phyloP scores from a whole-genome alignment of 2,329 filamentous ascomycete genomes.

The Aspergillus pseudonomiae region DNA sequence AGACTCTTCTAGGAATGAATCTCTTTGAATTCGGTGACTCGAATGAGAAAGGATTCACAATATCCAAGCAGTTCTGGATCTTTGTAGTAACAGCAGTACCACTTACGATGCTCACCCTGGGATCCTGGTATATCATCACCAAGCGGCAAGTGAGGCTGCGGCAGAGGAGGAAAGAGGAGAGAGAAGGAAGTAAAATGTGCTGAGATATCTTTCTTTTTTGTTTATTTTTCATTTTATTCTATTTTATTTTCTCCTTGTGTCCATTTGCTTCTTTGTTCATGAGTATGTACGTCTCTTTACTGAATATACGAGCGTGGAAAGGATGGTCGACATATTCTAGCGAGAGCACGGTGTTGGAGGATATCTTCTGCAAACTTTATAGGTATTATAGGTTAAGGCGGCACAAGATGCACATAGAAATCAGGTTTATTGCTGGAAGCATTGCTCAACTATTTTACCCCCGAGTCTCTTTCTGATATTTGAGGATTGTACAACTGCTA shows the following conservation, averaged over 20 bases:
- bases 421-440: not conserved
- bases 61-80: constrained; percentile 25
- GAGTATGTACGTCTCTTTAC: not conserved
- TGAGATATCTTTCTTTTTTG: not conserved
- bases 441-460: not conserved
- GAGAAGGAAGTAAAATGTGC: not conserved
- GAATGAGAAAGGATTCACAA: constrained; percentile 9
- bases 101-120: constrained; percentile 19
- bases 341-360: not conserved
- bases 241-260: not conserved
- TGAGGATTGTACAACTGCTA: not conserved
- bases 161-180: not conserved
- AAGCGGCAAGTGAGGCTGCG: not conserved
- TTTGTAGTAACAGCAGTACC: constrained; percentile 19
- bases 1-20: constrained; percentile 29
- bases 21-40: constrained; percentile 21
- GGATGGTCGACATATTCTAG: not conserved
- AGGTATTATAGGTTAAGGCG: not conserved
- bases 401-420: not conserved
- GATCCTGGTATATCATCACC: constrained; percentile 17
- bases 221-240: not conserved
- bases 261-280: not conserved
- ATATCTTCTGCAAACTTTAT: not conserved
- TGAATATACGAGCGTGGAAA: not conserved
- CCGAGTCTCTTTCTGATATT: not conserved